Evolutionary conservation across 2,329 filamentous ascomycete species (phyloP).

Genomic region (Penicillium sp.): DNA sequence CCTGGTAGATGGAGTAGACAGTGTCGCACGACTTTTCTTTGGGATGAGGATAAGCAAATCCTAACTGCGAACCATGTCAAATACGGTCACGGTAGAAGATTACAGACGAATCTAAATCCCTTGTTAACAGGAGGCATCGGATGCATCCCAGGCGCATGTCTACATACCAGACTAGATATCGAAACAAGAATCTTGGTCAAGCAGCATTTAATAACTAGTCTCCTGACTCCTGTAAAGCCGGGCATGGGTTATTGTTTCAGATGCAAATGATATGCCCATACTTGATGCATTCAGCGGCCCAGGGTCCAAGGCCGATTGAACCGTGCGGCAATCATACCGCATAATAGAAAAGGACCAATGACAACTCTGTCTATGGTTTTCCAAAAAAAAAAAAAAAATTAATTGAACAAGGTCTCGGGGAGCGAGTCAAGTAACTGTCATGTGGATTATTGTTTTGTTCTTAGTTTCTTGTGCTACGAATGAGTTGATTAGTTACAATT

Average conservation of each 20-base stretch:
- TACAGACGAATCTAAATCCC: background rate
- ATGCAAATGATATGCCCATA: conserved; percentile 9
- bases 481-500: background rate
- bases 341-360: background rate
- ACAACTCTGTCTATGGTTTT: background rate
- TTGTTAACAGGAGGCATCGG: no score
- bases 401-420: background rate
- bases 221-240: conserved; percentile 3
- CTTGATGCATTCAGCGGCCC: conserved; percentile 7
- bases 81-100: background rate
- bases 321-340: conserved; percentile 4
- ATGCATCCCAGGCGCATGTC: background rate
- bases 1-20: conserved; percentile 22
- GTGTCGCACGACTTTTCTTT: conserved; percentile 22
- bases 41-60: background rate
- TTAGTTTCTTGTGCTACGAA: background rate
- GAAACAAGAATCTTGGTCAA: background rate
- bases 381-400: background rate
- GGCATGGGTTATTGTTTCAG: conserved; percentile 5
- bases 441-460: background rate
- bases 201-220: background rate
- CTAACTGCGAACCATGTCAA: background rate
- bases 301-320: conserved; percentile 19
- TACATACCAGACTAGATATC: background rate
- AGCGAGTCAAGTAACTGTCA: background rate